Evolutionary conservation across 2,329 filamentous ascomycete genomes (phyloP), one percentile per base, ranked within the genome.

Genomic region (Tolypocladium paradoxum): DNA sequence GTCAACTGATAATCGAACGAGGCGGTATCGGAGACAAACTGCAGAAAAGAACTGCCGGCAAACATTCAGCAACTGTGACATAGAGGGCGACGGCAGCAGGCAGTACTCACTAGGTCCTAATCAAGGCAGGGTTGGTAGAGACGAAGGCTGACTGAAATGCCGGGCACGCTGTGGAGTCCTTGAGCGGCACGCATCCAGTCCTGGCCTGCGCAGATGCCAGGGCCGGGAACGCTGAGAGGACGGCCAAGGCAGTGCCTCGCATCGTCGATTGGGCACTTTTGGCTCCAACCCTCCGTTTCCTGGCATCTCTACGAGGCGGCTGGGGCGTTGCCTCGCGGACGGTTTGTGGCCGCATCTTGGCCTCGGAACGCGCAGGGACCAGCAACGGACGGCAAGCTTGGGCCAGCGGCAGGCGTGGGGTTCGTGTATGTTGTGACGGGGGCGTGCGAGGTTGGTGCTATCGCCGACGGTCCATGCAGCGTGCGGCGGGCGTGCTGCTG

Each of bases 1-100:
- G 72, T 76, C 64, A 99, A 72, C 63, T 87, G 79, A 43, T 76
- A 68, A 68, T 99, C 93, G 67, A 99, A 99, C 9, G 85, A 82
- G 52, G 78, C 71, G 18, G 79, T 78, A 65, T 87, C 84, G 46
- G 87, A 87, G 61, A 97, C 93, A 68, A 80, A 88, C 58, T 83
- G 76, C 59, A 99, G 80, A 68, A 97, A 99, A 48, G 90, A 85
- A 72, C 91, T 95, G 64, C 48, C 8, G 37, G 31, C 50, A 27
- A 6, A 48, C 29, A 12, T 22, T 49, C 16, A 53, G 31, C 50
- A 5, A 27, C 31, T n/a, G 33, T 35, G 22, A 12, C n/a, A 35
- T 22, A 43, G 29, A 4, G 18, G n/a, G 20, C 20, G 8, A 4
- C 6, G 24, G 29, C 14, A 48, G 31, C 36, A 27, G 36, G 18